A percentile compares a stretch with the other conserved stretches of the same genome.
These are phyloP conservation scores for Agaricales sp. DNA, from an alignment of 1,284 basidiomycete genomes.

Conservation along the genomic window DNA sequence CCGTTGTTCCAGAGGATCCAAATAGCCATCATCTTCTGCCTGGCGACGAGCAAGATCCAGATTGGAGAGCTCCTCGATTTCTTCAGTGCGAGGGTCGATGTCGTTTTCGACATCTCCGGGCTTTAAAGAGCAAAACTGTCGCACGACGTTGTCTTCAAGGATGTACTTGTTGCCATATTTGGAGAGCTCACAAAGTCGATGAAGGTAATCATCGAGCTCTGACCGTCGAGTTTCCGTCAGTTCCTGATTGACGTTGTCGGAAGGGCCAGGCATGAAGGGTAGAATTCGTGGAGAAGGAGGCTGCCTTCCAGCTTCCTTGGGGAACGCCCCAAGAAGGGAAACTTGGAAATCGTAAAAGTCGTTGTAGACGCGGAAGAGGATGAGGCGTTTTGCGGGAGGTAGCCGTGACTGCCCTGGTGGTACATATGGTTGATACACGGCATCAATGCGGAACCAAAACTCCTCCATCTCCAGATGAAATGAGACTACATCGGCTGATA, in stretches of 20 bases:
- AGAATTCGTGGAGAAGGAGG: constrained; percentile 62
- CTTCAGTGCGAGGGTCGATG: constrained; percentile 43
- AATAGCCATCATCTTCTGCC: constrained; percentile 19
- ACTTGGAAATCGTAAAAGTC: constrained; percentile 99
- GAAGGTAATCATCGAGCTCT: constrained; percentile 87
- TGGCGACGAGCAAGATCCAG: constrained; percentile 17
- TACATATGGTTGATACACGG: constrained; percentile 76
- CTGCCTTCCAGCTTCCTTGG: constrained; percentile 78
- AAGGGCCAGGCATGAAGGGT: constrained; percentile 94
- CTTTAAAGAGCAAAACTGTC: constrained; percentile 80
- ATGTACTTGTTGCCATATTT: constrained; percentile 68
- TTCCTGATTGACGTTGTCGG: constrained; percentile 75
- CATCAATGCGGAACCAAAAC: constrained; percentile 96
- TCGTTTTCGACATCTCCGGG: constrained; percentile 79
- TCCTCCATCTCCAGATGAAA: constrained; percentile 96
- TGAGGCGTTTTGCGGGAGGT: constrained; percentile 69
- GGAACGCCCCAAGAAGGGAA: constrained; percentile 76
- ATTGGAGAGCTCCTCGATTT: constrained; percentile 44
- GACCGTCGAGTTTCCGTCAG: constrained; percentile 75
- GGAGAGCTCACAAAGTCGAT: constrained; percentile 64
- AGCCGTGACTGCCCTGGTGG: constrained; percentile 38
- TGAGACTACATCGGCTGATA: constrained; percentile 86
- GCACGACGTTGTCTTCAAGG: constrained; percentile 71
- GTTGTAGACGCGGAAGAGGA: constrained; percentile 92
- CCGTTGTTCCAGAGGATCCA: constrained; percentile 18